A percentile compares a stretch with the other conserved stretches of the same genome.
phyloP scores from a whole-genome alignment of 1,284 basidiomycete species.

The Pseudozyma flocculosa region DNA sequence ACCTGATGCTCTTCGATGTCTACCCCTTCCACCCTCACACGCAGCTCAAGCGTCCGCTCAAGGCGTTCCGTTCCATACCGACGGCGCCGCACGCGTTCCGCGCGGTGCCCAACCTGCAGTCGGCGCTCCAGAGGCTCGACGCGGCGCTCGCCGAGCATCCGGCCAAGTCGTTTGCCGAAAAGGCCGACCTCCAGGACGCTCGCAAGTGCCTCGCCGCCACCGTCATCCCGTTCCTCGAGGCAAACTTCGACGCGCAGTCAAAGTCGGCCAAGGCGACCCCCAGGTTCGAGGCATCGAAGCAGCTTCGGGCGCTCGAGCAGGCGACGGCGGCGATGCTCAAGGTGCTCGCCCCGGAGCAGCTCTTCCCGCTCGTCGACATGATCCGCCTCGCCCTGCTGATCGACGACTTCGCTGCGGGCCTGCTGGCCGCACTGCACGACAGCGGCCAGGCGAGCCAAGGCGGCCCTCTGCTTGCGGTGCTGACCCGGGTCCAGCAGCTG shows the following conservation, averaged over 20 bases:
- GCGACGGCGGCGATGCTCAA: slow-evolving; percentile 62
- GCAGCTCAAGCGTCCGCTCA: slow-evolving; percentile 65
- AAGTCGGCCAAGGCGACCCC: slow-evolving; percentile 65
- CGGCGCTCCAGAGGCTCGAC: slow-evolving; percentile 67
- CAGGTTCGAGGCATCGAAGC: not conserved
- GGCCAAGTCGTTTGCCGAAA: slow-evolving; percentile 40
- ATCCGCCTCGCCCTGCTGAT: slow-evolving; percentile 78
- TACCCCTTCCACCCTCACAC: slow-evolving; percentile 73
- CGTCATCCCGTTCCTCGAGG: slow-evolving; percentile 31
- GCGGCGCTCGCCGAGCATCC: slow-evolving; percentile 66
- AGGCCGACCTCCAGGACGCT: slow-evolving; percentile 32
- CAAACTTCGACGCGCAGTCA: slow-evolving; percentile 5
- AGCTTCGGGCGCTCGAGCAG: slow-evolving; percentile 61
- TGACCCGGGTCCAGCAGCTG: slow-evolving; percentile 10
- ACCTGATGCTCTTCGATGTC: slow-evolving; percentile 71
- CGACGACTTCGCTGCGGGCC: slow-evolving; percentile 45
- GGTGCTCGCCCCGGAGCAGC: slow-evolving; percentile 64
- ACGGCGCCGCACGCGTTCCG: slow-evolving; percentile 70
- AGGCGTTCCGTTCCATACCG: slow-evolving; percentile 67
- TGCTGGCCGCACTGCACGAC: slow-evolving; percentile 9
- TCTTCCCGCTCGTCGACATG: slow-evolving; percentile 80
- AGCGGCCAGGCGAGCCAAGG: slow-evolving; percentile 7
- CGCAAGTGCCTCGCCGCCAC: slow-evolving; percentile 63
- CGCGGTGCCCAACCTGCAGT: slow-evolving; percentile 70
- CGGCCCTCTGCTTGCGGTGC: not conserved